Evolutionary conservation across 169 alveolate genomes (phyloP).

Genomic region (Plasmodium cynomolgi): DNA sequence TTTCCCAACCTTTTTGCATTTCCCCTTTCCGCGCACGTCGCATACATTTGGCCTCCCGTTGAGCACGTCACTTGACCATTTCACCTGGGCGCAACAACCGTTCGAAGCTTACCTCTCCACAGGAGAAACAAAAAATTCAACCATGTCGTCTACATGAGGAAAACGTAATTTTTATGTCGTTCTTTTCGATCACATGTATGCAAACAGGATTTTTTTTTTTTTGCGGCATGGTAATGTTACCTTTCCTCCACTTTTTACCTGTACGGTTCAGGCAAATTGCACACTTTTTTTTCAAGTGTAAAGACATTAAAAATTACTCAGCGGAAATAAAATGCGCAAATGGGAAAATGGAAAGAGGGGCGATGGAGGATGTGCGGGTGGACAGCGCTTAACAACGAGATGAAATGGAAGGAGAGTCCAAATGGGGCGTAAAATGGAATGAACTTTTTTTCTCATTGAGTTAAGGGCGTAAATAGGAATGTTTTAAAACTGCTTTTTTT

Average conservation of each 20-base stretch:
- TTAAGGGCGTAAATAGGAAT: neutral
- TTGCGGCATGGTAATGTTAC: neutral
- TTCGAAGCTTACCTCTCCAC: neutral
- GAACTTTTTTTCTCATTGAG: neutral
- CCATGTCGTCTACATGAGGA: neutral
- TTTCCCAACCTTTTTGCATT: neutral
- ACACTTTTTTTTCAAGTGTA: slow-evolving; percentile 16
- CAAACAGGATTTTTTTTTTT: neutral
- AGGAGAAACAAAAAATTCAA: neutral
- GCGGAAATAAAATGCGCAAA: neutral
- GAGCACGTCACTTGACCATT: neutral
- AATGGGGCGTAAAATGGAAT: neutral
- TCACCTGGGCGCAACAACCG: neutral
- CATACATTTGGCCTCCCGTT: neutral
- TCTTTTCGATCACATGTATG: neutral
- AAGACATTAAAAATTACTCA: slow-evolving; percentile 12
- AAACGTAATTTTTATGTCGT: neutral
- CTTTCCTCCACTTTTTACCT: neutral
- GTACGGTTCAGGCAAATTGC: neutral
- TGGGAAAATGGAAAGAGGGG: neutral
- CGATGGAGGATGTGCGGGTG: neutral
- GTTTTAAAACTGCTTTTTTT: neutral
- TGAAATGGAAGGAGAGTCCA: neutral
- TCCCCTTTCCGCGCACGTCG: neutral
- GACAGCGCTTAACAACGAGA: neutral